Conservation (phyloP, 2,329 filamentous ascomycete species). For the Cladorrhinum sp. region DNA sequence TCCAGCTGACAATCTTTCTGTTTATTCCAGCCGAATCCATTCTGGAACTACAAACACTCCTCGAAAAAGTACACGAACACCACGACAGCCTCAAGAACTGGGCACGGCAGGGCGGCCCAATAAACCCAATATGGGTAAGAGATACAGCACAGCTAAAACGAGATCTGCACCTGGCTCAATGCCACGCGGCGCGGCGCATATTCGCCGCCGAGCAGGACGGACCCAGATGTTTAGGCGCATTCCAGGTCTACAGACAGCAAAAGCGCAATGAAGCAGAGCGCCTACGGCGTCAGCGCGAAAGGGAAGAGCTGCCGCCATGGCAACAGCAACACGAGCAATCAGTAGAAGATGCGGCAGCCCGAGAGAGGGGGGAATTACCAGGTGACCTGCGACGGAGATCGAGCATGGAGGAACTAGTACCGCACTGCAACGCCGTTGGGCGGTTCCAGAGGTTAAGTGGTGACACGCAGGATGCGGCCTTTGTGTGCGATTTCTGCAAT, state of each 20-base stretch:
- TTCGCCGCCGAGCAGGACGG: constrained; percentile 50
- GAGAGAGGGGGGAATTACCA: constrained; percentile 7
- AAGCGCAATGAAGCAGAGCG: constrained; percentile 40
- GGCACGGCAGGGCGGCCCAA: constrained; percentile 52
- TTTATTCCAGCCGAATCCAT: constrained; percentile 47
- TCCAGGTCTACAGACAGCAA: constrained; percentile 51
- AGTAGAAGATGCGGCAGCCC: not conserved
- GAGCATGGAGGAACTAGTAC: constrained; percentile 46
- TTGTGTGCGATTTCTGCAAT: constrained; percentile 61
- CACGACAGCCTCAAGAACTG: constrained; percentile 52
- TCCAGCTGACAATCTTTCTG: not conserved
- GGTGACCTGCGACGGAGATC: constrained; percentile 15
- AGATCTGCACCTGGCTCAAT: constrained; percentile 56
- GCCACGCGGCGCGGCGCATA: constrained; percentile 55
- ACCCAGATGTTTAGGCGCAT: constrained; percentile 54
- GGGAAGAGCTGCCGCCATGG: constrained; percentile 27
- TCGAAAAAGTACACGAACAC: constrained; percentile 46
- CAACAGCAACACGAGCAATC: constrained; percentile 21
- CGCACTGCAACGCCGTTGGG: constrained; percentile 51
- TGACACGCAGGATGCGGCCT: constrained; percentile 45
- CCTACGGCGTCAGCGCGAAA: constrained; percentile 32
- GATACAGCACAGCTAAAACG: constrained; percentile 49
- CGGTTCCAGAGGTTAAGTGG: constrained; percentile 55
- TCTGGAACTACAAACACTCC: constrained; percentile 47
- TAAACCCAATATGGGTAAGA: constrained; percentile 54